Percentiles rank a stretch among this genome's conserved stretches.
Evolutionary conservation across 2,329 filamentous ascomycete species (phyloP).

Genomic region (Didymellaceae sp.): DNA sequence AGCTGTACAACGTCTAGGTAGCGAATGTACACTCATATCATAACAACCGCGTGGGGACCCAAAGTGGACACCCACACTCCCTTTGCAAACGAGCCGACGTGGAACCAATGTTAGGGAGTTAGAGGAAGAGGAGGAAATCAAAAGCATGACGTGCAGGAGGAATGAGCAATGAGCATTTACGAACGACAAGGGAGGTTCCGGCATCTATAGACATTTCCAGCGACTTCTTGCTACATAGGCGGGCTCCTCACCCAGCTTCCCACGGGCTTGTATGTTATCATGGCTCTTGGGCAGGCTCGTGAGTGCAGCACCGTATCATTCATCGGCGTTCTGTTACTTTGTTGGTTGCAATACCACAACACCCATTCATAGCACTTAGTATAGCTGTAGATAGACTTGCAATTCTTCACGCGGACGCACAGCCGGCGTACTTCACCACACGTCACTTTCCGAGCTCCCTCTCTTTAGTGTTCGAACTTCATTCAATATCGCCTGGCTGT

Average conservation of each 20-base stretch:
- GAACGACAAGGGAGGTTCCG: slow-evolving; percentile 25
- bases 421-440: background rate
- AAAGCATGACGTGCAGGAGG: slow-evolving; percentile 17
- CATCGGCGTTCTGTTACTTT: slow-evolving; percentile 35
- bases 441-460: no score
- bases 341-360: slow-evolving; percentile 18
- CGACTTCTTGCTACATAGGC: slow-evolving; percentile 18
- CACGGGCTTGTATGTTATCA: slow-evolving; percentile 11
- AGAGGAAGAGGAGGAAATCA: slow-evolving; percentile 38
- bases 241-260: slow-evolving; percentile 9
- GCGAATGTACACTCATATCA: background rate
- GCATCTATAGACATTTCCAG: slow-evolving; percentile 46
- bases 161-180: slow-evolving; percentile 33
- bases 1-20: slow-evolving; percentile 49
- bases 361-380: slow-evolving; percentile 24
- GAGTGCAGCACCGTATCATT: slow-evolving; percentile 33
- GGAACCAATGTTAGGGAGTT: slow-evolving; percentile 25
- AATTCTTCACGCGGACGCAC: slow-evolving; percentile 5
- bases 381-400: slow-evolving; percentile 42
- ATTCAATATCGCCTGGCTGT: no score
- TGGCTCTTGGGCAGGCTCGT: slow-evolving; percentile 19
- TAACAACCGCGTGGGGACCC: background rate
- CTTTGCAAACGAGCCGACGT: slow-evolving; percentile 34
- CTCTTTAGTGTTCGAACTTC: no score
- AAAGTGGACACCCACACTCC: slow-evolving; percentile 14